Conservation (phyloP, 352 stramenopile species). For the Elongisporangium prolatum region DNA sequence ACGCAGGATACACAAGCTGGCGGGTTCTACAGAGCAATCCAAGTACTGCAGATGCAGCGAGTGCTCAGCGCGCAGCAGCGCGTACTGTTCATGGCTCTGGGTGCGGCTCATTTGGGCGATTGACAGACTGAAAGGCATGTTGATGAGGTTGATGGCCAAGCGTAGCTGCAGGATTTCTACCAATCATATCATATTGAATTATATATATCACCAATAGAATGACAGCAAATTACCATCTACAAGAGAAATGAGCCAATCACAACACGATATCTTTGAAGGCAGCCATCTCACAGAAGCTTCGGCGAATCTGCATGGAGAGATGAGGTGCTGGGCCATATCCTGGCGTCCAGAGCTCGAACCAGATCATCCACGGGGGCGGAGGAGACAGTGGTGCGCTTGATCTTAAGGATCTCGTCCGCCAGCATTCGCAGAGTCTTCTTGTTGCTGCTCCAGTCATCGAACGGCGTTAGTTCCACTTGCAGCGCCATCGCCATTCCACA, state of each 20-base stretch:
- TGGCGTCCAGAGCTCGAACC: conserved; percentile 1
- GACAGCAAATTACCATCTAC: background rate
- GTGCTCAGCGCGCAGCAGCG: conserved; percentile 12
- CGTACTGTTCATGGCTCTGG: background rate
- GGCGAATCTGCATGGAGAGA: background rate
- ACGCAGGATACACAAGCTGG: conserved; percentile 49
- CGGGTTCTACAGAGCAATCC: conserved; percentile 51
- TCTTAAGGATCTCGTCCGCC: conserved; percentile 42
- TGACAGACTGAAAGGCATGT: background rate
- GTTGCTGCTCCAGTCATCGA: conserved; percentile 19
- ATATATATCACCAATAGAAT: background rate
- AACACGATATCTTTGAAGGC: background rate
- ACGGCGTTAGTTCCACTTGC: background rate
- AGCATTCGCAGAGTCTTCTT: conserved; percentile 39
- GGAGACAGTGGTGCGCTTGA: conserved; percentile 23
- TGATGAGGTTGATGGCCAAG: background rate
- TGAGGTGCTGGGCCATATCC: background rate
- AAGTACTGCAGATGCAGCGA: conserved; percentile 55
- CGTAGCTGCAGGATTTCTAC: background rate
- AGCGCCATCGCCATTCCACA: background rate
- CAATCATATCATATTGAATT: background rate
- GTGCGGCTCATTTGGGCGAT: background rate
- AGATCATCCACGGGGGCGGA: conserved; percentile 9
- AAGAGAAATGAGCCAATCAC: background rate
- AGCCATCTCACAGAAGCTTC: background rate